phyloP scores from a whole-genome alignment of 352 stramenopile genomes.

The Globisporangium splendens region DNA sequence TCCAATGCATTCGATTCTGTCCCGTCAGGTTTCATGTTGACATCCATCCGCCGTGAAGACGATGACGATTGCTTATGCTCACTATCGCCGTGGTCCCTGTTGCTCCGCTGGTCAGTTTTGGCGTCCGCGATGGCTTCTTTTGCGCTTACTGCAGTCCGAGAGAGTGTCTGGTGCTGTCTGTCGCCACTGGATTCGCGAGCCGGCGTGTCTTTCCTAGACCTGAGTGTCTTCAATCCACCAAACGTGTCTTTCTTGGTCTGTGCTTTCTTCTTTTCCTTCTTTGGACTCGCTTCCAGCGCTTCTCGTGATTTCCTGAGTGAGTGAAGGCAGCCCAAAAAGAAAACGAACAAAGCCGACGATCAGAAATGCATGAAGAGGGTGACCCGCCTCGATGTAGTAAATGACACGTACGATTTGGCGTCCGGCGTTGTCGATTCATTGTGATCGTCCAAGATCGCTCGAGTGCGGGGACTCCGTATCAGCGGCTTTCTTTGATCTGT shows the following conservation, averaged over 20 bases:
- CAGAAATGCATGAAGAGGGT: no score
- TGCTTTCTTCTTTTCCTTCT: background rate
- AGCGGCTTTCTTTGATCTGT: constrained; percentile 1
- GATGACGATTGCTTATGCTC: background rate
- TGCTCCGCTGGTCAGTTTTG: background rate
- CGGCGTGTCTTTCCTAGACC: background rate
- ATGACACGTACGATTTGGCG: constrained; percentile 1
- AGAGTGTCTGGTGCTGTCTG: no score
- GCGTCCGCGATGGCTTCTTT: background rate
- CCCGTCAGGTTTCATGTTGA: background rate
- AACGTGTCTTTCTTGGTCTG: background rate
- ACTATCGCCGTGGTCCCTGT: background rate
- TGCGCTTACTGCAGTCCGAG: background rate
- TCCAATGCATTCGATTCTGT: constrained; percentile 3
- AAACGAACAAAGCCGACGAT: no score
- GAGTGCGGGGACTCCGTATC: constrained; percentile 5
- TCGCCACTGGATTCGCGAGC: background rate
- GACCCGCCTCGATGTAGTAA: background rate
- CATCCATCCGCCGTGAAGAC: background rate
- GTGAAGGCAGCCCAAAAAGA: no score
- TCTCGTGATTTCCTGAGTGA: no score
- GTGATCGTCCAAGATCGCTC: constrained; percentile 1
- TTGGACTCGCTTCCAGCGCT: no score
- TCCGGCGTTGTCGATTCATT: background rate
- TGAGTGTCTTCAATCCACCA: background rate